phyloP scores from a whole-genome alignment of 1,139 yeast species.

The Sugiyamaella neomexicana region DNA sequence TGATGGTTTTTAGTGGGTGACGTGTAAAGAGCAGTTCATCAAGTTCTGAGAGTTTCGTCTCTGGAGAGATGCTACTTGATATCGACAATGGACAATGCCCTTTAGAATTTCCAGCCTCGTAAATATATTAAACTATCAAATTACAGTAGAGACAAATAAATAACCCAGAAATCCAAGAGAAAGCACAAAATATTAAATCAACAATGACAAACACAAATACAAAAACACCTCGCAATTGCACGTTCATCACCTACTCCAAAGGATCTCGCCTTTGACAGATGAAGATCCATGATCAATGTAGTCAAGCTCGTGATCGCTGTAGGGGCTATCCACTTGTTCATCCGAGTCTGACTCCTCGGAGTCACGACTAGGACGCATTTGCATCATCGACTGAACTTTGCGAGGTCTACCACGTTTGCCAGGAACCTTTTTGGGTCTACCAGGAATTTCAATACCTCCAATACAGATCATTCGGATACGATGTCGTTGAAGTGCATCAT shows the following conservation, averaged over 20 bases:
- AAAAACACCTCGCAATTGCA: constrained; percentile 16
- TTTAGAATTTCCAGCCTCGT: constrained; percentile 5
- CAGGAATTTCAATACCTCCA: constrained; percentile 58
- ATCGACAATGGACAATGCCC: no score
- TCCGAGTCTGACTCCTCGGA: constrained; percentile 31
- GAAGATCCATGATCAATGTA: constrained; percentile 16
- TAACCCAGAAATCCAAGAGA: constrained; percentile 11
- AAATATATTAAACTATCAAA: constrained; percentile 8
- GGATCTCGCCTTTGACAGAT: constrained; percentile 15
- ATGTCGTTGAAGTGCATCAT: constrained; percentile 86
- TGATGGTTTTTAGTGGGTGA: no score
- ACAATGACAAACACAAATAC: constrained; percentile 3
- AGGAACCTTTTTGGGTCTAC: constrained; percentile 35
- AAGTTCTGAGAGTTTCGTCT: no score
- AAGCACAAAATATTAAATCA: constrained; percentile 7
- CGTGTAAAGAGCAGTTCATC: no score
- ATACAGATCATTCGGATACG: constrained; percentile 72
- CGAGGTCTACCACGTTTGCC: constrained; percentile 38
- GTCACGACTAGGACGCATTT: constrained; percentile 13
- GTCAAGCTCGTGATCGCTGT: constrained; percentile 20
- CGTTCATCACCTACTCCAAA: constrained; percentile 18
- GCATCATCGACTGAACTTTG: constrained; percentile 25
- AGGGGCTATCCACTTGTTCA: constrained; percentile 23
- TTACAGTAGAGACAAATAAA: constrained; percentile 14
- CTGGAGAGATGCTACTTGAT: no score